Percentiles rank a stretch among this genome's conserved stretches.
Evolutionary conservation across 2,329 filamentous ascomycete genomes (phyloP).

Genomic region (Cladosporium austrohemisphaericum): DNA sequence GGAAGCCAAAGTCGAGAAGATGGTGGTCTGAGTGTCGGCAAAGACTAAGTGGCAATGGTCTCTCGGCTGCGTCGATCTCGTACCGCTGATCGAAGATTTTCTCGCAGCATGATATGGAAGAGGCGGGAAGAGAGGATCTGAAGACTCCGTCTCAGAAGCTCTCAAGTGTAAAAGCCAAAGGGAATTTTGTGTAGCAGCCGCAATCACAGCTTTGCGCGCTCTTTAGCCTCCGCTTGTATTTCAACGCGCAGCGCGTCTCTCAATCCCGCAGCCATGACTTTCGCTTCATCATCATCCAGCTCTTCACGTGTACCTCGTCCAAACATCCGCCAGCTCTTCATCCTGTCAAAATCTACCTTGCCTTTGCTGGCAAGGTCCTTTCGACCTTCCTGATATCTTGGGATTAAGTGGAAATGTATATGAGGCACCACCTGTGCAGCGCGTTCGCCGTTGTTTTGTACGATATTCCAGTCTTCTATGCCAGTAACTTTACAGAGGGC

Average conservation of each 20-base stretch:
- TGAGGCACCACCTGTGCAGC: slow-evolving; percentile 92
- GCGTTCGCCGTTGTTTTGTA: slow-evolving; percentile 87
- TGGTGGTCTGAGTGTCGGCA: background rate
- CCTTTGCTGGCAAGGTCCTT: slow-evolving; percentile 51
- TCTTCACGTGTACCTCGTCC: slow-evolving; percentile 69
- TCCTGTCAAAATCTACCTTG: slow-evolving; percentile 37
- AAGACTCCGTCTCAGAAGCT: no score
- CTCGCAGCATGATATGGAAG: no score
- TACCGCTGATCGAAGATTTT: background rate
- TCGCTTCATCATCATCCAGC: slow-evolving; percentile 71
- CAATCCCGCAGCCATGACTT: slow-evolving; percentile 52
- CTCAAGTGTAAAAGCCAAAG: no score
- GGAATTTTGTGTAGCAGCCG: no score
- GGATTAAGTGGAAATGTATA: slow-evolving; percentile 92
- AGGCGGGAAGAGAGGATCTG: no score
- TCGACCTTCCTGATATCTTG: slow-evolving; percentile 58
- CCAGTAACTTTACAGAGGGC: slow-evolving; percentile 67
- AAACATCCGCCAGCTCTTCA: slow-evolving; percentile 77
- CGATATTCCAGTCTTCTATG: slow-evolving; percentile 86
- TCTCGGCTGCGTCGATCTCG: no score
- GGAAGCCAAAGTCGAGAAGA: background rate
- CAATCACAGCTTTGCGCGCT: slow-evolving; percentile 4
- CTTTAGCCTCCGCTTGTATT: background rate
- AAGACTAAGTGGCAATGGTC: no score
- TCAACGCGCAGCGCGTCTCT: slow-evolving; percentile 34